Evolutionary conservation across 345 rosid species (phyloP).

Genomic region (Hibiscus trionum): DNA sequence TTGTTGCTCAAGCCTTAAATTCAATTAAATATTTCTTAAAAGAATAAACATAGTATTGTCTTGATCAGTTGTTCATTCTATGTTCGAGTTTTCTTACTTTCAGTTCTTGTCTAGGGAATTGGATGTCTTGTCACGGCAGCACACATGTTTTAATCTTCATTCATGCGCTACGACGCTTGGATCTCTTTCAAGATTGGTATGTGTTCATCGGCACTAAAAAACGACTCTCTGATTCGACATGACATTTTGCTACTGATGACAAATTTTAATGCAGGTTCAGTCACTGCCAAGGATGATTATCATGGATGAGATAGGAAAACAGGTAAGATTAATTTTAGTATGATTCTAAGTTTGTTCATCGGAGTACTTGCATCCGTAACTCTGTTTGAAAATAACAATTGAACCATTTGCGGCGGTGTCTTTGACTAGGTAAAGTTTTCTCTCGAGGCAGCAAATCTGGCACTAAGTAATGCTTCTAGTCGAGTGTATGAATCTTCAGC

Average conservation of each 20-base stretch:
- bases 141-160: constrained; percentile 73
- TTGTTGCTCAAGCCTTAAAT: neutral
- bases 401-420: neutral
- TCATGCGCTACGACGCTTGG: constrained; percentile 88
- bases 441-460: constrained; percentile 73
- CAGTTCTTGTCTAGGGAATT: constrained; percentile 58
- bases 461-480: constrained; percentile 57
- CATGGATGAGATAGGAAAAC: constrained; percentile 92
- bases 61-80: neutral
- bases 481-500: constrained; percentile 72
- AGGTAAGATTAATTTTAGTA: constrained; percentile 35
- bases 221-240: constrained; percentile 8
- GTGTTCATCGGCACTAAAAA: constrained; percentile 2
- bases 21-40: neutral
- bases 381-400: neutral
- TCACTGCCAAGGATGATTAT: constrained; percentile 96
- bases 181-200: constrained; percentile 87
- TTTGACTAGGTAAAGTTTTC: constrained; percentile 56
- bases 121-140: constrained; percentile 78
- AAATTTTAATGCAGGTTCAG: constrained; percentile 59
- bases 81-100: constrained; percentile 4
- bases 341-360: neutral
- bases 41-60: neutral
- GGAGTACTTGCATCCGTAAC: neutral
- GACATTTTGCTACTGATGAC: constrained; percentile 7